Evolutionary conservation across 1,284 basidiomycete genomes (phyloP).

Genomic region (Leccinum idahoense): DNA sequence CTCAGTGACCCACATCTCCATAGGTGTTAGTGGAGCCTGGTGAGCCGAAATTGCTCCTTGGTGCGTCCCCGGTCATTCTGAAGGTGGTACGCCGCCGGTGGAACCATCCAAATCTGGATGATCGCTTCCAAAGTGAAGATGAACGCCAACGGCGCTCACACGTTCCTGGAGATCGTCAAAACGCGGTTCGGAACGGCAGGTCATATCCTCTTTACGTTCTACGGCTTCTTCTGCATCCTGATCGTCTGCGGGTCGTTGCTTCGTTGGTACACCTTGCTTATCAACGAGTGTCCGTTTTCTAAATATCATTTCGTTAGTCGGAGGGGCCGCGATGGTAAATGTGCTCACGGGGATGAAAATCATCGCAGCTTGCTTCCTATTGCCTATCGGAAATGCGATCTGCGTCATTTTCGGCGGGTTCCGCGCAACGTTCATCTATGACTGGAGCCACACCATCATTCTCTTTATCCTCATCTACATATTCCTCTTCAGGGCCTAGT

Average conservation of each 20-base stretch:
- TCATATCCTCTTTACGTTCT: constrained; percentile 64
- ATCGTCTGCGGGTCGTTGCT: constrained; percentile 52
- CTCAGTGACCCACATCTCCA: neutral
- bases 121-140: constrained; percentile 55
- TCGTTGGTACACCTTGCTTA: constrained; percentile 30
- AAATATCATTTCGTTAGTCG: constrained; percentile 30
- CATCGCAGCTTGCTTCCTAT: constrained; percentile 58
- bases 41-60: constrained; percentile 15
- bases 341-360: constrained; percentile 65
- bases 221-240: constrained; percentile 58
- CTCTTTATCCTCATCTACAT: constrained; percentile 48
- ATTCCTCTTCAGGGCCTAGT: constrained; percentile 44
- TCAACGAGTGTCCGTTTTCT: neutral
- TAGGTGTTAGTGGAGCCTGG: constrained; percentile 47
- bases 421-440: constrained; percentile 50
- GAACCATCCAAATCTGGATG: constrained; percentile 55
- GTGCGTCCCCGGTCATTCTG: neutral
- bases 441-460: constrained; percentile 49
- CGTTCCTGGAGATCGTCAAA: constrained; percentile 58
- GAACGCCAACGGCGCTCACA: constrained; percentile 55
- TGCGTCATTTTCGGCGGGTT: constrained; percentile 49
- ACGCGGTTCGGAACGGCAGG: constrained; percentile 57
- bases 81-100: constrained; percentile 50
- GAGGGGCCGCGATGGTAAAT: constrained; percentile 60
- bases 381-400: constrained; percentile 41